Percentiles rank a stretch among this genome's conserved stretches.
These are phyloP conservation scores for Hanseniaspora nectarophila DNA, from an alignment of 805 yeast genomes.

Conservation along the genomic window DNA sequence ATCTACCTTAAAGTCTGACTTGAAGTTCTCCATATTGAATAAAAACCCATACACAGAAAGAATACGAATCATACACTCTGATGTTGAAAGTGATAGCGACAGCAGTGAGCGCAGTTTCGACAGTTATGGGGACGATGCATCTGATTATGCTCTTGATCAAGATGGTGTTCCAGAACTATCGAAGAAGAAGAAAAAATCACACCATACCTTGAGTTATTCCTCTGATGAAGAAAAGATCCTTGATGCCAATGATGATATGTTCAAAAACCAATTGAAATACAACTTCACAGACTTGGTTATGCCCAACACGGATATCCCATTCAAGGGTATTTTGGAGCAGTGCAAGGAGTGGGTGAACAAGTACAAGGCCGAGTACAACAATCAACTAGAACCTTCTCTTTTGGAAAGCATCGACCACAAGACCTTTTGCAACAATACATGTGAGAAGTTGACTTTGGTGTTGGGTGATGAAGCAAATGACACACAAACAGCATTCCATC, in stretches of 20 bases:
- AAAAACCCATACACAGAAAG: conserved; percentile 10
- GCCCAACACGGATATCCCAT: conserved; percentile 9
- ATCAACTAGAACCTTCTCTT: neutral
- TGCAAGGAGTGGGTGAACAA: conserved; percentile 7
- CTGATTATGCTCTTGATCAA: neutral
- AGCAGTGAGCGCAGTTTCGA: neutral
- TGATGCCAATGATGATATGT: conserved; percentile 10
- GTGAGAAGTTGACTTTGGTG: conserved; percentile 10
- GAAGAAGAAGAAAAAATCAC: neutral
- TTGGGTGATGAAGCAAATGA: neutral
- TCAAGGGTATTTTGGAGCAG: neutral
- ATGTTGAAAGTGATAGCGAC: neutral
- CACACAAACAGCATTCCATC: neutral
- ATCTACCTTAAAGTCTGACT: conserved; percentile 3
- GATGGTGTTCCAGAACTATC: neutral
- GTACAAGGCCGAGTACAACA: conserved; percentile 7
- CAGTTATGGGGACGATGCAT: neutral
- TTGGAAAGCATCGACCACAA: conserved; percentile 7
- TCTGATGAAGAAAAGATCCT: conserved; percentile 12
- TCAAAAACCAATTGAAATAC: neutral
- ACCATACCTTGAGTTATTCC: neutral
- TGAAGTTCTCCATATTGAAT: conserved; percentile 7
- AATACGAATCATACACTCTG: neutral
- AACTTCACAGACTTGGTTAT: conserved; percentile 7
- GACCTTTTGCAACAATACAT: conserved; percentile 7